phyloP scores from a whole-genome alignment of 2,329 filamentous ascomycete species.

The Pezicula carpinea region DNA sequence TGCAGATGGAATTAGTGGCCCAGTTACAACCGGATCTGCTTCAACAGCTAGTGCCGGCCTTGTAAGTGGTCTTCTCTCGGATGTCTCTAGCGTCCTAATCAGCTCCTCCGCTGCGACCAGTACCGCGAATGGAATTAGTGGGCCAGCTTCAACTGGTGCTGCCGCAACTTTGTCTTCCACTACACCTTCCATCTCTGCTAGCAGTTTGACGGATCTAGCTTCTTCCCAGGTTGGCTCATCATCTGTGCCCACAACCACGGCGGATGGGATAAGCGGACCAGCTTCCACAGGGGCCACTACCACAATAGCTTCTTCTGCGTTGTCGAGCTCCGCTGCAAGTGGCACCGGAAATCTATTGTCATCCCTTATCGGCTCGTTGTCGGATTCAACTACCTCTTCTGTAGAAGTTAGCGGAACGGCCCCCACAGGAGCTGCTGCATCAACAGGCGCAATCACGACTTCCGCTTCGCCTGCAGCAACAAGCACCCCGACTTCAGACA shows the following conservation, averaged over 20 bases:
- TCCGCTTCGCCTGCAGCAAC: background rate
- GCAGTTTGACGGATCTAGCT: too few species aligned
- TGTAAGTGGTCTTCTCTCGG: background rate
- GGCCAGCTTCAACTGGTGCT: too few species aligned
- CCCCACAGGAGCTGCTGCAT: background rate
- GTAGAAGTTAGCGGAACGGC: too few species aligned
- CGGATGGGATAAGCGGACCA: too few species aligned
- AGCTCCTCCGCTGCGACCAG: background rate
- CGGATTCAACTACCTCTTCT: too few species aligned
- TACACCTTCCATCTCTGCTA: too few species aligned
- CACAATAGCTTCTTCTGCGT: background rate
- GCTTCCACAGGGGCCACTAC: conserved; percentile 1
- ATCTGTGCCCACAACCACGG: too few species aligned
- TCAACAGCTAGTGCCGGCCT: background rate
- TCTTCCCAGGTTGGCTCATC: too few species aligned
- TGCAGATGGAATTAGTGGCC: background rate
- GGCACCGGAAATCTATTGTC: background rate
- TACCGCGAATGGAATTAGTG: background rate
- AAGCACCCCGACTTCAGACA: background rate
- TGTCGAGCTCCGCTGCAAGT: background rate
- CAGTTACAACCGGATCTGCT: background rate
- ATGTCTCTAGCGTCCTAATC: background rate
- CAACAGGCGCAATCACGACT: background rate
- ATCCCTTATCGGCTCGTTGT: background rate
- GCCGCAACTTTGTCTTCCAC: too few species aligned